Evolutionary conservation across 2,329 filamentous ascomycete genomes (phyloP).

Genomic region (Apiospora saccharicola): DNA sequence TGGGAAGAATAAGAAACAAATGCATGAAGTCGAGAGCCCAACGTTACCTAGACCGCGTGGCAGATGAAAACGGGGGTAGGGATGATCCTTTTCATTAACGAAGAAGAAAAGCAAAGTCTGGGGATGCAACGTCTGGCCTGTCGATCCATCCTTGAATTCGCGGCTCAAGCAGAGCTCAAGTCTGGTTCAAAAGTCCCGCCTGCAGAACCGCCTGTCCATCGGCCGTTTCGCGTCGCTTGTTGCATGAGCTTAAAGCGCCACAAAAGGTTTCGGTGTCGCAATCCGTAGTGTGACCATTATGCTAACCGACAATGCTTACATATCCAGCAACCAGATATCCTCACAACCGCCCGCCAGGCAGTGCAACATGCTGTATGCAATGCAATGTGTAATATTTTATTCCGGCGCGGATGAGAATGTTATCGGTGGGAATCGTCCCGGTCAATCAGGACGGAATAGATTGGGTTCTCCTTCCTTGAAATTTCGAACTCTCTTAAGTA

Average conservation of each 20-base stretch:
- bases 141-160: background rate
- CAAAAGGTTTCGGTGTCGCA: constrained; percentile 8
- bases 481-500: background rate
- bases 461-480: background rate
- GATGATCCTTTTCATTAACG: constrained; percentile 8
- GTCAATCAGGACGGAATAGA: background rate
- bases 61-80: background rate
- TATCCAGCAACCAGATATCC: no score
- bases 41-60: background rate
- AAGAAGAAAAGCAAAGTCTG: constrained; percentile 14
- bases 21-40: background rate
- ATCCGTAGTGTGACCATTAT: background rate
- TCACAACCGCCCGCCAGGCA: background rate
- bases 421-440: background rate
- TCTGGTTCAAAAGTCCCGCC: background rate
- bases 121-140: background rate
- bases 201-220: background rate
- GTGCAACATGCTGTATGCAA: background rate
- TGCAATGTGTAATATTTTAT: background rate
- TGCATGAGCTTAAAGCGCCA: background rate
- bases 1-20: background rate
- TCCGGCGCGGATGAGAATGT: background rate
- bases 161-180: background rate
- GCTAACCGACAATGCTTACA: constrained; percentile 1
- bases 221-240: constrained; percentile 8